phyloP scores from a whole-genome alignment of 306 rosid species.

The Gillenia trifoliata region DNA sequence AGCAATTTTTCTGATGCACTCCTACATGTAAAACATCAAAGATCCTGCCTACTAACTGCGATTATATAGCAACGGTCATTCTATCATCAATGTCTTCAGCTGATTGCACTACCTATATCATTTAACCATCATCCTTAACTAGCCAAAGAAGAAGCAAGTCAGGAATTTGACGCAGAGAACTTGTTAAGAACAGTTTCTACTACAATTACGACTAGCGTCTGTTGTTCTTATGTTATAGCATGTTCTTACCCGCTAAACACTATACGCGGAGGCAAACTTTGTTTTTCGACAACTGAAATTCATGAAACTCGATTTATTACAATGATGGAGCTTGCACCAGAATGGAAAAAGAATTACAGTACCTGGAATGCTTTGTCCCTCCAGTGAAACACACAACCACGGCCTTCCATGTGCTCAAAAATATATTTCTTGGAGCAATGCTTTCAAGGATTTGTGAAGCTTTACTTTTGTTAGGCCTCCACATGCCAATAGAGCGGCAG shows the following conservation, averaged over 20 bases:
- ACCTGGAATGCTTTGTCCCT: conserved; percentile 55
- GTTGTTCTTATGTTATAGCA: background rate
- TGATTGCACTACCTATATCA: no score
- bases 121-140: no score
- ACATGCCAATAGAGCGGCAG: conserved; percentile 46
- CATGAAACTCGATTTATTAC: background rate
- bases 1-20: no score
- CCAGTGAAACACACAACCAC: conserved; percentile 65
- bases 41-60: no score
- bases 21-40: no score
- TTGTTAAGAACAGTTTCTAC: background rate
- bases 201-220: background rate
- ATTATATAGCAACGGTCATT: no score
- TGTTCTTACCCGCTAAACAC: no score
- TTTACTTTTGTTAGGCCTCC: conserved; percentile 57
- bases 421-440: conserved; percentile 43
- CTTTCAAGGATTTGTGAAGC: conserved; percentile 51
- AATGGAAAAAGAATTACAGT: background rate
- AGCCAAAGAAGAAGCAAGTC: background rate
- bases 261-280: background rate
- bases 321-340: background rate
- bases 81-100: no score
- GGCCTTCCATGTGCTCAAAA: conserved; percentile 42
- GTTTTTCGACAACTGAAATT: background rate
- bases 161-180: background rate